phyloP scores from a whole-genome alignment of 345 rosid genomes.

The Draba incana region DNA sequence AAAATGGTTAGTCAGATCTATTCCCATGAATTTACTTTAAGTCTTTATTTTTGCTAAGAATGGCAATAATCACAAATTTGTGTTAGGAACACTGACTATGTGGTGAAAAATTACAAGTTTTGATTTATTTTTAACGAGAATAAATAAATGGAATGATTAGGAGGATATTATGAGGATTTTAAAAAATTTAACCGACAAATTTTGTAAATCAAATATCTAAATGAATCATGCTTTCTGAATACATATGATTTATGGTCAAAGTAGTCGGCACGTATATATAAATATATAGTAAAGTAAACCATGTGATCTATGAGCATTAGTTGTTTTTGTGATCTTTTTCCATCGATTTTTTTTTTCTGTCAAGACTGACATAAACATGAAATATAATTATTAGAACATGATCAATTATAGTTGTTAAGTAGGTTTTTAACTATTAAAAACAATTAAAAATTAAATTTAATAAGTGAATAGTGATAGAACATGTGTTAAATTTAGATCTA shows the following conservation, averaged over 20 bases:
- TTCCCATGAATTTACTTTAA: background rate
- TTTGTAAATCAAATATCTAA: slow-evolving; percentile 7
- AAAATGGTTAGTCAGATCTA: no score
- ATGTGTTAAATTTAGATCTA: no score
- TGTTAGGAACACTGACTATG: background rate
- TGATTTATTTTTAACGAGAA: background rate
- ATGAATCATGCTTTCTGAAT: background rate
- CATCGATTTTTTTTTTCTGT: background rate
- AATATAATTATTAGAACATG: background rate
- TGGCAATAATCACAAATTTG: background rate
- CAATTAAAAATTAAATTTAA: no score
- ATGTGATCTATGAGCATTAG: no score
- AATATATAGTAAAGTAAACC: no score
- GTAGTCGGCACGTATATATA: background rate
- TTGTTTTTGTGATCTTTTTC: no score
- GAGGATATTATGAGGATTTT: background rate
- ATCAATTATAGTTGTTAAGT: no score
- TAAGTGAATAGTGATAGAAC: no score
- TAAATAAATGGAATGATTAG: background rate
- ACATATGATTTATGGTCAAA: slow-evolving; percentile 16
- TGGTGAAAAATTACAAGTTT: background rate
- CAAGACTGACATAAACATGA: background rate
- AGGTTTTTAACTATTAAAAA: no score
- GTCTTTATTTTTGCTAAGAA: background rate
- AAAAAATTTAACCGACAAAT: slow-evolving; percentile 8